A percentile compares a stretch with the other conserved stretches of the same genome.
phyloP scores from a whole-genome alignment of 306 rosid species.

The Begonia loranthoides region DNA sequence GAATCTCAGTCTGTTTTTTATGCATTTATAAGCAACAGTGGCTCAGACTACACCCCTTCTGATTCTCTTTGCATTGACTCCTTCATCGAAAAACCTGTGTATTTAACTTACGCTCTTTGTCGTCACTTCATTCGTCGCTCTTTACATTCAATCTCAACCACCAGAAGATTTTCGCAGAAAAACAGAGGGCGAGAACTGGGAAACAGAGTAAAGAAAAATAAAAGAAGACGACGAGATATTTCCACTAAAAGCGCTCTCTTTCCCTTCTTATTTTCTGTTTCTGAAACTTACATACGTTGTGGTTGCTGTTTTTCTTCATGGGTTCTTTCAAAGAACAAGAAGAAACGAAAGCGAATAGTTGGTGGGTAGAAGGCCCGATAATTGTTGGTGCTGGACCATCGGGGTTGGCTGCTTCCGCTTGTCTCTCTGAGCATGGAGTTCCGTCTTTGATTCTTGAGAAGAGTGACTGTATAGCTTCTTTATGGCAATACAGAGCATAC shows the following conservation, averaged over 20 bases:
- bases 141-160: constrained; percentile 1
- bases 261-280: background rate
- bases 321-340: constrained; percentile 35
- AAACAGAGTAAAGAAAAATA: constrained; percentile 12
- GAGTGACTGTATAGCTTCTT: constrained; percentile 58
- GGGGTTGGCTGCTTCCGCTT: constrained; percentile 79
- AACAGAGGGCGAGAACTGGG: constrained; percentile 7
- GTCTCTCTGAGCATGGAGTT: constrained; percentile 37
- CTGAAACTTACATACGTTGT: background rate
- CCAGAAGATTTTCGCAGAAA: background rate
- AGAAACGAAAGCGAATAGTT: constrained; percentile 10
- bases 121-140: too few species aligned
- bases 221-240: constrained; percentile 1
- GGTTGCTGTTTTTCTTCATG: constrained; percentile 25
- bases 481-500: constrained; percentile 65
- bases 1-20: constrained; percentile 3
- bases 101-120: background rate
- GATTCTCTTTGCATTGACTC: constrained; percentile 9
- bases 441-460: constrained; percentile 57
- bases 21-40: constrained; percentile 18
- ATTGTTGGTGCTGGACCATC: constrained; percentile 95
- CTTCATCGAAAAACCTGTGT: background rate
- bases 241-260: background rate
- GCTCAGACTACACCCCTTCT: constrained; percentile 4
- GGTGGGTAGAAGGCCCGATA: constrained; percentile 54